Evolutionary conservation across 305 asterid genomes (phyloP), one percentile per base, ranked within the genome.

Genomic region (Fraxinus sp.): DNA sequence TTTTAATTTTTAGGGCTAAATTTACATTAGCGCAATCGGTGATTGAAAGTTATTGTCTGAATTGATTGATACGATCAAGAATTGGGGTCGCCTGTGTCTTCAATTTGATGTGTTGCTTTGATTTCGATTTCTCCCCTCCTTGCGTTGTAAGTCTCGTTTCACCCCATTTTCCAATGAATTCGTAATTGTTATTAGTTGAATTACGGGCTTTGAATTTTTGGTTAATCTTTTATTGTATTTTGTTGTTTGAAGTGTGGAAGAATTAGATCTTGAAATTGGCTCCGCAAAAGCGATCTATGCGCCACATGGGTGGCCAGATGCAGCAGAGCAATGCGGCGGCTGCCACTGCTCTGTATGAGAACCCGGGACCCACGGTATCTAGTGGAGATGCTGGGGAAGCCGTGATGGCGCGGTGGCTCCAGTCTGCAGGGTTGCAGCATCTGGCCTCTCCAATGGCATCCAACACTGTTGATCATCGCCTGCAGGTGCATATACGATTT

Each of bases 291-390:
- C 87, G 98, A 93, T 85, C 91, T 80, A 96, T 93, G 98, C 94
- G 97, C 94, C 98, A 92, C 97, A 90, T 90, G 91, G 98, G 98
- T 92, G 99, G 99, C 95, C 98, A 95, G 96, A 92, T 92, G 97
- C 98, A 96, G 93, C 98, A 90, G 97, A 91, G 97, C 92, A 89
- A 90, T 85, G 92, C 93, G 78, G 95, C 94, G 13, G 94, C 94
- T 46, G 97, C 97, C 83, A 89, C 99, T 89, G 93, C 97, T 79
- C 93, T 96, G 89, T 95, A 93, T 75, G 99, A 96, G 90, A 94
- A 92, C 87, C 97, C 91, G 2, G 97, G 91, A 62, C 91, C 93
- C 55, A 97, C 93, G 75, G 92, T 88, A 83, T 87, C 97, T 73
- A 90, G 93, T 46, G 96, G 94, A 83, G 96, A 90, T 82, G 97